phyloP scores from a whole-genome alignment of 176 grass and related monocot genomes.

The Raddia distichophylla region DNA sequence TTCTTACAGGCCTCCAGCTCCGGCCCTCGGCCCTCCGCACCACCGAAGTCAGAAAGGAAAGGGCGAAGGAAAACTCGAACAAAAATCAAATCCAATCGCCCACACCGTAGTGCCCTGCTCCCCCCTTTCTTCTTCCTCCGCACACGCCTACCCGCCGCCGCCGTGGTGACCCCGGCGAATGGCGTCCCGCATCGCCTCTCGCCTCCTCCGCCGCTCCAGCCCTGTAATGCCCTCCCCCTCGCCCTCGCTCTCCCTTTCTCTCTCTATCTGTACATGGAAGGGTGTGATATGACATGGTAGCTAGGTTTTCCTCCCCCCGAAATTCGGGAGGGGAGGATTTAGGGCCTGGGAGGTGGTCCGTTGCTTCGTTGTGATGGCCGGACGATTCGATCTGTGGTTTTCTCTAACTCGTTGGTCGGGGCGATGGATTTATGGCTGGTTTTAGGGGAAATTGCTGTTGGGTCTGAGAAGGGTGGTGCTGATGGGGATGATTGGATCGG shows the following conservation, averaged over 20 bases:
- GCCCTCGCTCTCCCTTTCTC: too few relatives aligned
- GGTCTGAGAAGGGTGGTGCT: background rate
- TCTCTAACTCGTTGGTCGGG: background rate
- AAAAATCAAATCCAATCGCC: background rate
- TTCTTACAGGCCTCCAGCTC: too few relatives aligned
- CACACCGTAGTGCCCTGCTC: background rate
- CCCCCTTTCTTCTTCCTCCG: background rate
- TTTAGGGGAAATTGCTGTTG: background rate
- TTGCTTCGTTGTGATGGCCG: background rate
- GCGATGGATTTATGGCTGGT: background rate
- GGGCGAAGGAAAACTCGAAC: too few relatives aligned
- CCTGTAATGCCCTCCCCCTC: constrained; percentile 32
- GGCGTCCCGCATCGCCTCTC: constrained; percentile 68
- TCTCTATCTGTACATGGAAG: too few relatives aligned
- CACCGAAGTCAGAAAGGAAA: background rate
- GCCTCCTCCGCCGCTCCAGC: constrained; percentile 52
- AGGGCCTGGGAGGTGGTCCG: background rate
- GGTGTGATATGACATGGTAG: background rate
- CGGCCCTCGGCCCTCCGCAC: background rate
- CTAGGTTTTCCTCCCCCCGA: background rate
- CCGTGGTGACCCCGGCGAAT: constrained; percentile 44
- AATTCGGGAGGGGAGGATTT: background rate
- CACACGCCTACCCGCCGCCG: constrained; percentile 24
- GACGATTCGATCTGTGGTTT: fast-evolving
- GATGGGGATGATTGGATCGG: background rate